A percentile compares a stretch with the other conserved stretches of the same genome.
Conservation (phyloP, 2,329 filamentous ascomycete genomes). For the Cytospora leucostoma region DNA sequence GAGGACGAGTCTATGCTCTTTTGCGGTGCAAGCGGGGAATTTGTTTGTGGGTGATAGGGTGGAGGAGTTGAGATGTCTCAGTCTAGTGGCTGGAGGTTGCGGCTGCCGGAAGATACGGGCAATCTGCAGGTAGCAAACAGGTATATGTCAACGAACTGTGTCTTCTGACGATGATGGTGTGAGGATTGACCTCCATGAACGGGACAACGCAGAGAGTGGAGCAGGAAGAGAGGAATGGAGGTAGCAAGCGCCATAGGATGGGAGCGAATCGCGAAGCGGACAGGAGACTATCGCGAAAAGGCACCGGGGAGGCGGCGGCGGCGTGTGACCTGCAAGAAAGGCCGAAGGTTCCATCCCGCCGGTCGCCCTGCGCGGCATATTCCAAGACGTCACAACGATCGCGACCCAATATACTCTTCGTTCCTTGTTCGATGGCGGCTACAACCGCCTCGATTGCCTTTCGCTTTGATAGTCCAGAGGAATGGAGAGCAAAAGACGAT, state of each 20-base stretch:
- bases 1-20: conserved; percentile 13
- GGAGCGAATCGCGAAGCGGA: conserved; percentile 8
- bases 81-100: conserved; percentile 10
- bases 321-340: conserved; percentile 19
- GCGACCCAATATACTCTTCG: conserved; percentile 14
- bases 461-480: conserved; percentile 7
- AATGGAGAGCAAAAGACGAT: neutral
- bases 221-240: conserved; percentile 13
- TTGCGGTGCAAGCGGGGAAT: conserved; percentile 1
- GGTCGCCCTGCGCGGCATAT: conserved; percentile 13
- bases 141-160: conserved; percentile 21
- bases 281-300: conserved; percentile 22
- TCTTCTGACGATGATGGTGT: conserved; percentile 19
- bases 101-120: conserved; percentile 10
- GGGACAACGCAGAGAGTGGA: conserved; percentile 16
- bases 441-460: neutral
- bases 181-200: conserved; percentile 8
- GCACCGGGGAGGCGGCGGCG: conserved; percentile 14
- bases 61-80: conserved; percentile 18
- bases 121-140: conserved; percentile 23
- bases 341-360: conserved; percentile 14
- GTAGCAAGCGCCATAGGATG: conserved; percentile 3
- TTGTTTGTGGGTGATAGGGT: conserved; percentile 10
- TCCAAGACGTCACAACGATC: conserved; percentile 11
- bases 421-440: neutral